A percentile compares a stretch with the other conserved stretches of the same genome.
Evolutionary conservation across 2,329 filamentous ascomycete species (phyloP).

Genomic region (Knufia fluminis): DNA sequence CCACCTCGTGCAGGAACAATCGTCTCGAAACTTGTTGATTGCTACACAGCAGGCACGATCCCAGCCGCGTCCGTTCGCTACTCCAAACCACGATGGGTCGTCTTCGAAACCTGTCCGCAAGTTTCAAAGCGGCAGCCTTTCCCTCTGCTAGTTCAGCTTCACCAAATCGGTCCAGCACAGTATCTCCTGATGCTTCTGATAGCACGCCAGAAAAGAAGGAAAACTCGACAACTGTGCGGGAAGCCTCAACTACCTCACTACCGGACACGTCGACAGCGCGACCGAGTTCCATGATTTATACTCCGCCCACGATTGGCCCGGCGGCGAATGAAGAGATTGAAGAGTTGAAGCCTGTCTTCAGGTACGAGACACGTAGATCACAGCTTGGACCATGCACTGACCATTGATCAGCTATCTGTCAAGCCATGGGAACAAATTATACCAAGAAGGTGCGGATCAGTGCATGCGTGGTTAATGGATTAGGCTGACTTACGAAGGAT

Average conservation of each 20-base stretch:
- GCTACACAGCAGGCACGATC: background rate
- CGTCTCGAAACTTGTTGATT: background rate
- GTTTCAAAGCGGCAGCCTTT: constrained; percentile 21
- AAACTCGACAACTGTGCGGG: constrained; percentile 12
- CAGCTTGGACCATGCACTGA: constrained; percentile 10
- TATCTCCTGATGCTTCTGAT: constrained; percentile 11
- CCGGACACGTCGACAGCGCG: constrained; percentile 14
- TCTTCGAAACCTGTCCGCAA: constrained; percentile 21
- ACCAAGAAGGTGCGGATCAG: constrained; percentile 59
- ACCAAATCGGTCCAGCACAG: constrained; percentile 10
- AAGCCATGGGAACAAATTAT: constrained; percentile 90
- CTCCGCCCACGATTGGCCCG: constrained; percentile 73
- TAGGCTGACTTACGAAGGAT: constrained; percentile 38
- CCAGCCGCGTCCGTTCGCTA: constrained; percentile 1
- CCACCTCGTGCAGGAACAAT: background rate
- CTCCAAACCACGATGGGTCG: constrained; percentile 18
- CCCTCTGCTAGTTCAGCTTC: constrained; percentile 11
- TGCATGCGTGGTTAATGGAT: background rate
- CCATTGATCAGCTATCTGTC: constrained; percentile 56
- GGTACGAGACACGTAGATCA: constrained; percentile 24
- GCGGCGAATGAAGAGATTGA: constrained; percentile 69
- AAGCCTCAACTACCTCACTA: constrained; percentile 13
- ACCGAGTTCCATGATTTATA: constrained; percentile 19
- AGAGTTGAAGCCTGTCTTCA: constrained; percentile 90
- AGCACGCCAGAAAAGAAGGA: constrained; percentile 14